Base-by-base conservation (phyloP, 1,139 yeast species). In the Entelexis sorbosivorans region DNA sequence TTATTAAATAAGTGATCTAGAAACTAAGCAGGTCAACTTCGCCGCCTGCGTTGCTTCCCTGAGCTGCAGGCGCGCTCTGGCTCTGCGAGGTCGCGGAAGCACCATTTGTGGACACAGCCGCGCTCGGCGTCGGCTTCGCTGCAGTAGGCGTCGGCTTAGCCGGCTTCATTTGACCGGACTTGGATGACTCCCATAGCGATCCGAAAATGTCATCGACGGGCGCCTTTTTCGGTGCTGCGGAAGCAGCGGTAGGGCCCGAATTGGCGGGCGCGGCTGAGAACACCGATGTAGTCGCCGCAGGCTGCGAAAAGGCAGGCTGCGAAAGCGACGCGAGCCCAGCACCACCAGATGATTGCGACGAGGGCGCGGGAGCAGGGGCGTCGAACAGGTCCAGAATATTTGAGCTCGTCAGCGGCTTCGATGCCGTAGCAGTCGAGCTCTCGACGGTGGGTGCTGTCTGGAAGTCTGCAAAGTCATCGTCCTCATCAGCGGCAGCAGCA, bases 391-490 rank as follows among this genome's bases (percentile, higher is more conserved):
- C 61, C 5, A 64, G 52, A 35, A 59, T 54, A 20, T 57, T 53
- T 11, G 58, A 52, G 29, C 56, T 54, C 17, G 58, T 52, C 14
- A 34, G 32, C n/a, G 47, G 47, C 47, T 44, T 17, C 22, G 32
- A 22, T 11, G 32, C 2, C 22, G 24, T 9, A 59, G 24, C 59
- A 70, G 31, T 28, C 11, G 31, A 28, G 31, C 13, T 2, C 3
- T 69, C 39, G 5, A 63, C 52, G 1, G 67, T 62, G 6, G 70
- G 62, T 5, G 96, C 95, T 50, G 85, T 79, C 67, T 89, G 96
- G 75, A 89, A 89, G 60, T 91, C 97, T 59, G 86, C 95, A 67
- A 89, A 89, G 40, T 89, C 97, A 60, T 88, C 96, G 58, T 83
- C 94, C 44, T 81, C 87, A 40, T 79, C 69, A 14, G 33, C 50